Evolutionary conservation across 164 flowering plant genomes (phyloP), one percentile per base, ranked within the genome.

Genomic region (Taxillus chinensis): DNA sequence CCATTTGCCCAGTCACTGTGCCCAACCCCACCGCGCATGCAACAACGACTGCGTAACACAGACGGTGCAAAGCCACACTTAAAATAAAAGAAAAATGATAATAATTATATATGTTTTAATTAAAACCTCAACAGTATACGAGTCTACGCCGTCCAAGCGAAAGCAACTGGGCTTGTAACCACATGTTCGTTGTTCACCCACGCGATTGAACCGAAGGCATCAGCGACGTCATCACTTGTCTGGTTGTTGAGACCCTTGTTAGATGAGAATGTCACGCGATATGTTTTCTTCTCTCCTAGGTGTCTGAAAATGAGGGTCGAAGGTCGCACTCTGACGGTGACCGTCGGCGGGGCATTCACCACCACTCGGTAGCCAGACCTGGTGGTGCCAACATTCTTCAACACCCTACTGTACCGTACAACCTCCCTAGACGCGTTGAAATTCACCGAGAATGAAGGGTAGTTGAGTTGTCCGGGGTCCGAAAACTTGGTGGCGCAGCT

Each of bases 81-180:
- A 27, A 27, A 27, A 0, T 2, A 27, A 27, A 27, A 0, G 27
- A 27, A 27, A 27, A 27, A 27, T 27, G 27, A 27, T 2, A 27
- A 27, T 27, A 27, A 27, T 27, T 27, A 27, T 27, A 27, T 27
- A 27, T 27, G 27, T 27, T 27, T 27, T 2, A 27, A 27, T 27
- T 2, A 27, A 27, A 0, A 27, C 27, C 27, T 27, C 27, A 27
- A 2, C 27, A 27, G 27, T 27, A 0, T 27, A 27, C 2, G 27
- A 27, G 27, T 27, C 27, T 27, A 27, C 2, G 27, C 0, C 27
- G 27, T 27, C 98, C 98, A 92, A 0, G 80, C 53, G 65, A 74
- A 86, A 1, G 96, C 75, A 57, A 92, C 76, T 2, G 91, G 96
- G 71, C 96, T 92, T 61, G 71, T 68, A 37, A 89, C 96, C 65